Percentiles rank a stretch among this genome's conserved stretches.
Conservation (phyloP, 208 protist species). For the Crithidia mellificae region DNA sequence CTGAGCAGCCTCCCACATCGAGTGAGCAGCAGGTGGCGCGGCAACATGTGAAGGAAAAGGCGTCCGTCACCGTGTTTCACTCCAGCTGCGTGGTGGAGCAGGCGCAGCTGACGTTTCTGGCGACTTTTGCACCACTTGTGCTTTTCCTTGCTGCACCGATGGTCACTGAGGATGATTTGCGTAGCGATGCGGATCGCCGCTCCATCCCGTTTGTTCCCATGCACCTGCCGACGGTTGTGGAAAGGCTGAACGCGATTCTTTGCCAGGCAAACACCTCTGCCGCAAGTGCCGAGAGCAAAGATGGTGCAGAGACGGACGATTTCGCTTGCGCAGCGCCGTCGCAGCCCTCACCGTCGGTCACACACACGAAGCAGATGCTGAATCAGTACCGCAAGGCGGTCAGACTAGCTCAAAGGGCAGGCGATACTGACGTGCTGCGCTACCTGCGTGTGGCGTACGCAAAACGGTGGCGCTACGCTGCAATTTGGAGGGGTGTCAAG, state of each 20-base stretch:
- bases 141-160: conserved; percentile 7
- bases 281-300: too few species aligned
- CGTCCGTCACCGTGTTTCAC: conserved; percentile 15
- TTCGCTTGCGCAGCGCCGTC: too few species aligned
- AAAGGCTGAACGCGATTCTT: background rate
- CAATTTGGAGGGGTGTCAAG: background rate
- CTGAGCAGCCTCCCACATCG: background rate
- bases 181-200: background rate
- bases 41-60: background rate
- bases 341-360: background rate
- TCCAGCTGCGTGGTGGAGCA: conserved; percentile 29
- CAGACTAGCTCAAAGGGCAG: background rate
- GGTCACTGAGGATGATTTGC: background rate
- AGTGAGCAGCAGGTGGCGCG: background rate
- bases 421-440: background rate
- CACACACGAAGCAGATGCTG: background rate
- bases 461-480: background rate
- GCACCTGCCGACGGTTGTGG: background rate
- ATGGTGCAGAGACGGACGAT: background rate
- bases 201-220: background rate
- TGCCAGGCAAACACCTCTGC: background rate
- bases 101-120: conserved; percentile 18
- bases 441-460: background rate
- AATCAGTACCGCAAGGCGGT: background rate
- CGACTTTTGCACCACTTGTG: conserved; percentile 8